These are phyloP conservation scores for Pseudozyma sp. DNA, from an alignment of 1,284 basidiomycete species.

Conservation along the genomic window DNA sequence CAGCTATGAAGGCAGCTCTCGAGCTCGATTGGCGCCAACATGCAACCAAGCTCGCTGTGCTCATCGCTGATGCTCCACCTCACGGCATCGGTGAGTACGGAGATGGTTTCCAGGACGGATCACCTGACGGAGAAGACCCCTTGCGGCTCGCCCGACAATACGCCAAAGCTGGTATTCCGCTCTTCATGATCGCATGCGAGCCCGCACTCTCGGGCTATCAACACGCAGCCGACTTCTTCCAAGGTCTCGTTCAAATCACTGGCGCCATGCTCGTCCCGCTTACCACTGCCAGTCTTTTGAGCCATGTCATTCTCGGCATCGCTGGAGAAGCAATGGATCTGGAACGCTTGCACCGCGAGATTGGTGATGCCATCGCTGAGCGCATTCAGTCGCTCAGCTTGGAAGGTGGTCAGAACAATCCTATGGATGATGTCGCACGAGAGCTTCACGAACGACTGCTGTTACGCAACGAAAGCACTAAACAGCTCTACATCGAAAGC, in stretches of 20 bases:
- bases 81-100: constrained; percentile 79
- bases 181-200: constrained; percentile 85
- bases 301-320: constrained; percentile 97
- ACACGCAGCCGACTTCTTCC: constrained; percentile 87
- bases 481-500: constrained; percentile 94
- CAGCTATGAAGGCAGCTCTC: constrained; percentile 82
- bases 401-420: constrained; percentile 74
- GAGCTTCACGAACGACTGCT: constrained; percentile 91
- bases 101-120: constrained; percentile 76
- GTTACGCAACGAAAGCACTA: constrained; percentile 93
- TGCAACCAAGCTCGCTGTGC: constrained; percentile 85
- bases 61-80: constrained; percentile 95
- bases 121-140: constrained; percentile 80
- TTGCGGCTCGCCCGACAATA: constrained; percentile 86
- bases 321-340: constrained; percentile 97
- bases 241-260: constrained; percentile 65
- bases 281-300: constrained; percentile 92
- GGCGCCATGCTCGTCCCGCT: constrained; percentile 91
- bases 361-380: constrained; percentile 91
- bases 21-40: constrained; percentile 81
- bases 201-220: constrained; percentile 85
- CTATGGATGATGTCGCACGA: constrained; percentile 91
- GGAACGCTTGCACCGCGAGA: constrained; percentile 93
- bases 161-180: constrained; percentile 79
- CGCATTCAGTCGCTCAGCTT: constrained; percentile 82